Base-by-base conservation (phyloP, 805 yeast genomes). In the Maudiozyma pseudohumilis region DNA sequence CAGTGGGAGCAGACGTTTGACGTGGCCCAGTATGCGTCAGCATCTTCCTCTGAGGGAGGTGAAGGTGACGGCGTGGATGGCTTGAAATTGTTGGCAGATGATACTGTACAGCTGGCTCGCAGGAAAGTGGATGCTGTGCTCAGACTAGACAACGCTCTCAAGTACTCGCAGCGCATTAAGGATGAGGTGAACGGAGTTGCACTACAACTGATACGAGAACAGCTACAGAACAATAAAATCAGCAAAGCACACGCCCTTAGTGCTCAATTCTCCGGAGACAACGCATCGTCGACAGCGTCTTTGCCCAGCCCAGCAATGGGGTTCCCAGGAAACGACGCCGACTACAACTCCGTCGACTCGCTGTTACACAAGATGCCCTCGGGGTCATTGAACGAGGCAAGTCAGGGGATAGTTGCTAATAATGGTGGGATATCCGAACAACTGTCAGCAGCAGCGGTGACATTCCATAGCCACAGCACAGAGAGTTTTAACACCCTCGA, bases 171-270 rank as follows among this genome's bases (percentile, higher is more conserved):
- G 45, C 79, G 76, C 48, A 76, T 87, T 35, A 81, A 84, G 37
- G 73, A 70, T 36, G 95, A 88, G 56, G 82, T 86, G 3, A 92
- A 86, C 52, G 68, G 60, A 16, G 62, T 77, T 50, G 87, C 87
- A 3, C 59, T 82, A 20, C 60, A 65, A 26, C 66, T 80, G 2
- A 83, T 88, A 3, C 63, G 69, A 18, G 75, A 76, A 25, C 80
- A 92, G 0, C 69, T 86, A 2, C 57, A 61, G 26, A 73, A 69
- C 47, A 78, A 62, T 26, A 51, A 57, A 39, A 16, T 50, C 5
- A 51, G 46, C 23, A 24, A 41, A 13, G 29, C 49, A 2, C 44
- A 42, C 15, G 28, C 42, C 11, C 17, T 46, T 13, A 40, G 40
- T 17, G 16, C 15, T 6, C 38, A 29, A 15, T 41, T 32, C 29